A percentile compares a stretch with the other conserved stretches of the same genome.
phyloP scores from a whole-genome alignment of 1,284 basidiomycete species.

The Malassezia equina region DNA sequence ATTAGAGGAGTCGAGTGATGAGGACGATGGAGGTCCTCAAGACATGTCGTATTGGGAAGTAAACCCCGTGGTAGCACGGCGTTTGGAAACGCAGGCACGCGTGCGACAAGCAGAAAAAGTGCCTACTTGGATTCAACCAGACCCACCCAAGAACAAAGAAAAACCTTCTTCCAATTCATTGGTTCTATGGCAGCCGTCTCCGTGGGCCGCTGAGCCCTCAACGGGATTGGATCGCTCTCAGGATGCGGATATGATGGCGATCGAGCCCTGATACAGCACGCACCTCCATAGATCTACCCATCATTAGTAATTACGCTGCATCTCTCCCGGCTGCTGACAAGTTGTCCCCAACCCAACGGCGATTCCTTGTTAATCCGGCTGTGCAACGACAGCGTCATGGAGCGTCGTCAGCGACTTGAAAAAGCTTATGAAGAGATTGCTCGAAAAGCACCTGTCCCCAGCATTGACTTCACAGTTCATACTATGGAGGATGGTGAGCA shows the following conservation, averaged over 20 bases:
- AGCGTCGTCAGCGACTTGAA: slow-evolving; percentile 29
- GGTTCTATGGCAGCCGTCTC: slow-evolving; percentile 7
- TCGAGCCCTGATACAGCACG: not conserved
- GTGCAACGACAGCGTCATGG: not conserved
- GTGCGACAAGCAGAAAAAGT: not conserved
- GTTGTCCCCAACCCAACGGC: not conserved
- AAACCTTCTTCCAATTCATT: not conserved
- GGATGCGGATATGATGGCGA: not conserved
- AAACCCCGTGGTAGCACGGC: slow-evolving; percentile 2
- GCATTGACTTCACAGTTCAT: slow-evolving; percentile 50
- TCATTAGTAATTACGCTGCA: slow-evolving; percentile 1
- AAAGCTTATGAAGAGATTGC: slow-evolving; percentile 40
- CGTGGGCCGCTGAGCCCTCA: not conserved
- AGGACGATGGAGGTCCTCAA: not conserved
- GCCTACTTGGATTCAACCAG: slow-evolving; percentile 2
- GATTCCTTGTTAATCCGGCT: not conserved
- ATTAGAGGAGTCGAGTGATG: slow-evolving; percentile 11
- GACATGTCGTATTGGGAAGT: not conserved
- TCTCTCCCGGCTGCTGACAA: not conserved
- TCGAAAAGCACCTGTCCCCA: slow-evolving; percentile 33
- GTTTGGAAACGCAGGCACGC: not conserved
- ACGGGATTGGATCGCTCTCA: not conserved
- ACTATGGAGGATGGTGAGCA: slow-evolving; percentile 49
- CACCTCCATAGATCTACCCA: not conserved
- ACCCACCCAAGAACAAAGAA: not conserved